A percentile compares a stretch with the other conserved stretches of the same genome.
phyloP scores from a whole-genome alignment of 331 rosid genomes.

The Pyrus hybrid region DNA sequence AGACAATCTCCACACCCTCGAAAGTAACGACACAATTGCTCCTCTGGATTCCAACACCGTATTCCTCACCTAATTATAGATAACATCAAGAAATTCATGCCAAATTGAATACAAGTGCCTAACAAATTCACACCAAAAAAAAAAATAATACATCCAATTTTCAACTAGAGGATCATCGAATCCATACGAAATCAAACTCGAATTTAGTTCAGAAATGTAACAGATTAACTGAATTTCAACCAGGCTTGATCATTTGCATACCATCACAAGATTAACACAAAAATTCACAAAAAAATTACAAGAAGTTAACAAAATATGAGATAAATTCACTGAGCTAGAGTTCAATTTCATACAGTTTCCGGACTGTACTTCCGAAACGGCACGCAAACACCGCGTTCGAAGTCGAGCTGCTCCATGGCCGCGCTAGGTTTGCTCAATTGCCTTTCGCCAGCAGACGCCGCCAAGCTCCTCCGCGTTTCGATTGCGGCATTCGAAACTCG shows the following conservation, averaged over 20 bases:
- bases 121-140: neutral
- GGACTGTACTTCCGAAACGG: too few species aligned
- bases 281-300: neutral
- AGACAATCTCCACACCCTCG: constrained; percentile 91
- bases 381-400: constrained; percentile 94
- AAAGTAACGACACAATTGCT: constrained; percentile 56
- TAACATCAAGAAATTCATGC: constrained; percentile 11
- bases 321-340: neutral
- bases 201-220: neutral
- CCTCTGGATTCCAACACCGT: constrained; percentile 90
- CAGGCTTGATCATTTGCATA: neutral
- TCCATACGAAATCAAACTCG: neutral
- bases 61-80: constrained; percentile 55
- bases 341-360: constrained; percentile 51
- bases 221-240: neutral
- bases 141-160: neutral
- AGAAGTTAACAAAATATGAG: neutral
- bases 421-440: constrained; percentile 31
- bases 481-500: constrained; percentile 25
- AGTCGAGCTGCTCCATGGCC: constrained; percentile 89
- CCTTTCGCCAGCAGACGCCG: constrained; percentile 3
- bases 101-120: neutral
- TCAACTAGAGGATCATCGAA: neutral
- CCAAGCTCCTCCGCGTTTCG: constrained; percentile 3
- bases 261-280: neutral